A percentile compares a stretch with the other conserved stretches of the same genome.
phyloP scores from a whole-genome alignment of 305 asterid species.

The Solanum aculeatissimum region DNA sequence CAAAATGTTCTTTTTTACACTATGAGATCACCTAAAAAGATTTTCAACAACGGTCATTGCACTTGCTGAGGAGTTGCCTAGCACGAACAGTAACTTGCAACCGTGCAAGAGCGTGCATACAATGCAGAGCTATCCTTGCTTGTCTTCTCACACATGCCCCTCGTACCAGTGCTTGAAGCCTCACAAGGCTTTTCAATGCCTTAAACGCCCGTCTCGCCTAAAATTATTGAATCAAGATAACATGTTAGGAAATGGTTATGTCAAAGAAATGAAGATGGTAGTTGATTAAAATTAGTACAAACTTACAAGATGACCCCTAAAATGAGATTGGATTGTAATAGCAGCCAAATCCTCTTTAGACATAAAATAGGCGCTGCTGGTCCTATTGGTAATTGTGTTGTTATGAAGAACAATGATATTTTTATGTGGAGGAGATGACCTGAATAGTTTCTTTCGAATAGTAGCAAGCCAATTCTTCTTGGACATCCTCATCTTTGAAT shows the following conservation, averaged over 20 bases:
- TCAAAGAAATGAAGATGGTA: neutral
- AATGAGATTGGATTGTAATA: slow-evolving; percentile 26
- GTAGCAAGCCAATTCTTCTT: slow-evolving; percentile 19
- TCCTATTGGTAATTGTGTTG: slow-evolving; percentile 4
- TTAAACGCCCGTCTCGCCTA: slow-evolving; percentile 31
- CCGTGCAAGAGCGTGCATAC: slow-evolving; percentile 34
- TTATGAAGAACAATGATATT: slow-evolving; percentile 5
- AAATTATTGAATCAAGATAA: neutral
- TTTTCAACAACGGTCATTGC: neutral
- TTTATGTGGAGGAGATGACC: slow-evolving; percentile 8
- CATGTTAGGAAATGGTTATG: neutral
- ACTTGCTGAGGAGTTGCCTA: slow-evolving; percentile 22
- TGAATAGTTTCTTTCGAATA: slow-evolving; percentile 12
- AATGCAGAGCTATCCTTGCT: slow-evolving; percentile 30
- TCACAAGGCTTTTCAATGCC: slow-evolving; percentile 30
- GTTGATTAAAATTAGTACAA: neutral
- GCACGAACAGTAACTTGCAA: slow-evolving; percentile 34
- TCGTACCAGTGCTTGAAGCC: slow-evolving; percentile 33
- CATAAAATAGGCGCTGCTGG: slow-evolving; percentile 4
- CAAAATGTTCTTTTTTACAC: neutral
- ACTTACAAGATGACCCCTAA: slow-evolving; percentile 31
- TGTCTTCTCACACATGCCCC: slow-evolving; percentile 32
- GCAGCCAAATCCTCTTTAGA: slow-evolving; percentile 26
- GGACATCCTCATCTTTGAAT: neutral
- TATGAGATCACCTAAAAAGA: neutral